Evolutionary conservation across 768 basidiomycete species (phyloP).

Genomic region (Russula dissimulans): DNA sequence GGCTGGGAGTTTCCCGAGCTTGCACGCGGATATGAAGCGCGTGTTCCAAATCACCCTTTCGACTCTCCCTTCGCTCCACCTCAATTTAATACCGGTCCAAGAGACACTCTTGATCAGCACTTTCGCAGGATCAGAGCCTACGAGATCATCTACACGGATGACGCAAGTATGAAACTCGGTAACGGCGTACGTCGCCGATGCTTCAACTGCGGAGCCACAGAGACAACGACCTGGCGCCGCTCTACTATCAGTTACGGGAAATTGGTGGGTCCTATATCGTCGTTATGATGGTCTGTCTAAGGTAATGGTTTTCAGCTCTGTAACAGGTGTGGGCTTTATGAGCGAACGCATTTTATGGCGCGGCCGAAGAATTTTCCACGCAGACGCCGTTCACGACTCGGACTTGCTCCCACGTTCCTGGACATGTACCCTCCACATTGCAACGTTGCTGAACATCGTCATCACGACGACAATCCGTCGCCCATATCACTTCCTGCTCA

Average conservation of each 20-base stretch:
- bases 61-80: neutral
- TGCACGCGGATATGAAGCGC: neutral
- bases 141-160: constrained; percentile 43
- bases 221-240: constrained; percentile 72
- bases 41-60: neutral
- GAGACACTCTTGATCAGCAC: neutral
- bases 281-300: too few relatives aligned
- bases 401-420: neutral
- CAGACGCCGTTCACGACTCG: neutral
- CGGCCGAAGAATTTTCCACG: constrained; percentile 33
- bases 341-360: constrained; percentile 66
- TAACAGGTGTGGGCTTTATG: constrained; percentile 69
- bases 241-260: constrained; percentile 70
- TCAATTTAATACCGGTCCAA: neutral
- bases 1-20: neutral
- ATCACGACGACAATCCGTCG: neutral
- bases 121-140: neutral
- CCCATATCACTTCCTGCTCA: neutral
- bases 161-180: constrained; percentile 68
- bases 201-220: constrained; percentile 76
- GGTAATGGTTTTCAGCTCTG: constrained; percentile 15
- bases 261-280: constrained; percentile 35
- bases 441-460: neutral
- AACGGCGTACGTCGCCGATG: constrained; percentile 65
- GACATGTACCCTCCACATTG: neutral